Evolutionary conservation across 441 rosid genomes (phyloP).

Genomic region (Manihot esculenta): DNA sequence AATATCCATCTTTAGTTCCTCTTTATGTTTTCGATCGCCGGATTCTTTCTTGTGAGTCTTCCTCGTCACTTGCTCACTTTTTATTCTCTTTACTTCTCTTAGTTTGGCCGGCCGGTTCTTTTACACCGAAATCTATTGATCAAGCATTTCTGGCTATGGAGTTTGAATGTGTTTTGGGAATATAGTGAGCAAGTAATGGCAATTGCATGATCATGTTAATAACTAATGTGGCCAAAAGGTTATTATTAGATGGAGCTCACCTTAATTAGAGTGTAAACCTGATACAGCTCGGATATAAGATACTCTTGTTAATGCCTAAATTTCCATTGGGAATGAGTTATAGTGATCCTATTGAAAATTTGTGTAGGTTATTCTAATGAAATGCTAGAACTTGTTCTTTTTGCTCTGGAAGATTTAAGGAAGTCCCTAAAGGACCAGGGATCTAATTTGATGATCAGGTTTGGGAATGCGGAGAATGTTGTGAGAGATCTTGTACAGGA

Average conservation of each 20-base stretch:
- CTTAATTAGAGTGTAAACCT: background rate
- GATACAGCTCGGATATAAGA: background rate
- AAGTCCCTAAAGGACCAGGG: conserved; percentile 55
- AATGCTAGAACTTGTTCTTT: conserved; percentile 60
- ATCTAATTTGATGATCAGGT: conserved; percentile 76
- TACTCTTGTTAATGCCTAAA: background rate
- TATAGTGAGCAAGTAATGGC: background rate
- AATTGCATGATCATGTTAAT: background rate
- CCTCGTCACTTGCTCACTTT: background rate
- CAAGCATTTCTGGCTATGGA: background rate
- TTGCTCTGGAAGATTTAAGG: conserved; percentile 67
- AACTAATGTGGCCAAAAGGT: background rate
- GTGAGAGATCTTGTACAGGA: conserved; percentile 55
- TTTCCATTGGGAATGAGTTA: background rate
- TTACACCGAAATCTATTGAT: background rate
- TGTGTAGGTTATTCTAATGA: conserved; percentile 75
- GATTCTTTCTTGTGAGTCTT: conserved; percentile 62
- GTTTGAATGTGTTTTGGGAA: background rate
- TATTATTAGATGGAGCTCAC: background rate
- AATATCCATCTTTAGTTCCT: conserved; percentile 47
- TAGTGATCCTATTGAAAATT: background rate
- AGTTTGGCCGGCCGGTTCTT: background rate
- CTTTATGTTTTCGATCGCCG: conserved; percentile 84
- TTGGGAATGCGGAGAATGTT: conserved; percentile 67
- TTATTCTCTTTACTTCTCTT: background rate